Percentiles rank a stretch among this genome's conserved stretches.
Evolutionary conservation across 768 basidiomycete genomes (phyloP).

Genomic region (Sarcodon sp.): DNA sequence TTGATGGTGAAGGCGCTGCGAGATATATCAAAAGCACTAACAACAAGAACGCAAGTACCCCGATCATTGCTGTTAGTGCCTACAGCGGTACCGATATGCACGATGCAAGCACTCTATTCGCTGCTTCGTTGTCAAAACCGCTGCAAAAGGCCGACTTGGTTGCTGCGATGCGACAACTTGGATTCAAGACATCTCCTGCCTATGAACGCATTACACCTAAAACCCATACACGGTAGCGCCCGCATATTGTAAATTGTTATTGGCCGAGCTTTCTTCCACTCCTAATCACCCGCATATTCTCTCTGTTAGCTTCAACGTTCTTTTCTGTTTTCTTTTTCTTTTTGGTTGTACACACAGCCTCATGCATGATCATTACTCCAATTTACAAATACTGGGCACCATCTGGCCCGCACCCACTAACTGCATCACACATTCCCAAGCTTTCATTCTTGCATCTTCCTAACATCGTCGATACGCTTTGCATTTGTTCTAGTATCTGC

Average conservation of each 20-base stretch:
- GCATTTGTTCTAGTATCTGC: too few species aligned
- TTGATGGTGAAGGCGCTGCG: constrained; percentile 94
- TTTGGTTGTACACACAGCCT: too few species aligned
- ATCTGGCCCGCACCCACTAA: too few species aligned
- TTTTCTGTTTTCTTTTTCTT: too few species aligned
- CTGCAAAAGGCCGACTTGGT: constrained; percentile 80
- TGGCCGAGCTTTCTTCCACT: too few species aligned
- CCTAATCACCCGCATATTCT: too few species aligned
- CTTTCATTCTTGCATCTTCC: too few species aligned
- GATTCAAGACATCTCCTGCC: constrained; percentile 78
- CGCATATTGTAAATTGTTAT: not conserved
- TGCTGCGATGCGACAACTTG: constrained; percentile 69
- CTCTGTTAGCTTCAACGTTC: too few species aligned
- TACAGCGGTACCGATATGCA: constrained; percentile 62
- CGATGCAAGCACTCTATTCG: constrained; percentile 57
- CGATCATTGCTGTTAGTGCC: constrained; percentile 86
- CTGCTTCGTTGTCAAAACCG: constrained; percentile 80
- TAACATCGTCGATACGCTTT: too few species aligned
- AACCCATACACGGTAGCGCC: constrained; percentile 1
- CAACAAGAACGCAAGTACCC: constrained; percentile 87
- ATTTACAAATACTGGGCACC: too few species aligned
- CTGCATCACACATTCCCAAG: too few species aligned
- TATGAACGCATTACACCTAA: constrained; percentile 22
- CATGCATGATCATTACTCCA: too few species aligned
- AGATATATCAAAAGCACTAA: constrained; percentile 95